Evolutionary conservation across 768 basidiomycete genomes (phyloP), one percentile per base, ranked within the genome.

Genomic region (Polyporus arcularius): DNA sequence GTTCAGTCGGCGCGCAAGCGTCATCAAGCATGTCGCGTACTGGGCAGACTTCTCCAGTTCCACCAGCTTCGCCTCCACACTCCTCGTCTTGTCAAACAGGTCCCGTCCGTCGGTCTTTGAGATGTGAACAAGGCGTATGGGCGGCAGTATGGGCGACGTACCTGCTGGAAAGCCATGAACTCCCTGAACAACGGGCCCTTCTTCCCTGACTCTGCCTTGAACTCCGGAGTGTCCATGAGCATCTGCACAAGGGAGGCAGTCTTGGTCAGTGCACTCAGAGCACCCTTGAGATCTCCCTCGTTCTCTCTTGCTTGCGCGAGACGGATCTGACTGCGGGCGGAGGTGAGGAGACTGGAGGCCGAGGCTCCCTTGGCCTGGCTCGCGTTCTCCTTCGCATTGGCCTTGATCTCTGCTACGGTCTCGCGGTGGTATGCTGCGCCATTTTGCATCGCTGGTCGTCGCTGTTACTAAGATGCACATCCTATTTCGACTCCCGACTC

Each of bases 101-200:
- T 79, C 72, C 41, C 50, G 68, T 2, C 75, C 76, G 47, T 81
- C 79, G 52, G 67, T 68, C 79, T 80, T 59, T 63, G 57, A 47
- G 48, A 52, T 43, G 32, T 70, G 51, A 66, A 70, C 58, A 38
- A n/a, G 9, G 21, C 18, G 38, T 41, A 28, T 16, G 39, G 26
- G 46, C 39, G 16, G 2, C 4, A 16, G 7, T 9, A 48, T 47
- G 61, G 18, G 59, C 43, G 48, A 76, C 81, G 35, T 67, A 92
- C 90, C 78, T 83, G 79, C 66, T 85, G 78, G 61, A 91, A 89
- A 26, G 85, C 83, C 45, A 77, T 67, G 56, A 90, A 80, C 65
- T 90, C 88, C 72, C 82, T 85, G 72, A 81, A 80, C 49, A 90
- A 71, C 39, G 80, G 74, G 15, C 85, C 85, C 59, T 79, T 79